Evolutionary conservation across 2,329 filamentous ascomycete genomes (phyloP).

Genomic region (Fusarium temperatum): DNA sequence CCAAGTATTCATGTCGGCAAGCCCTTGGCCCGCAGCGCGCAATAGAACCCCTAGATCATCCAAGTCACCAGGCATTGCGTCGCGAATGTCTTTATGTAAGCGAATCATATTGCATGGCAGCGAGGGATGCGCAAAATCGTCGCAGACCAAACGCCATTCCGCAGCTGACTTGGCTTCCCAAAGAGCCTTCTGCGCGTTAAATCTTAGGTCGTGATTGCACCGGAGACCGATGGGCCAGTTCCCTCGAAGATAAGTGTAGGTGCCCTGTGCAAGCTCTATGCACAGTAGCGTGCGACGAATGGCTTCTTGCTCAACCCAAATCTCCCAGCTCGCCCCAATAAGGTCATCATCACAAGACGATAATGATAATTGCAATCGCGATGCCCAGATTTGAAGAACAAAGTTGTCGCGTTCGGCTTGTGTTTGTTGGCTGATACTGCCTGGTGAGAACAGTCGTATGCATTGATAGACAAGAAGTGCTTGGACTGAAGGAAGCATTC

Average conservation of each 20-base stretch:
- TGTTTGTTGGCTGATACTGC: not conserved
- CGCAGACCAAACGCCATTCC: not conserved
- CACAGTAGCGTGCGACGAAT: not conserved
- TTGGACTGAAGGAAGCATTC: not conserved
- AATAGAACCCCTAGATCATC: not conserved
- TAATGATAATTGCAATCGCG: not conserved
- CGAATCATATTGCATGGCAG: not conserved
- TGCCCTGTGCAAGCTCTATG: not conserved
- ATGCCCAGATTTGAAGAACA: not conserved
- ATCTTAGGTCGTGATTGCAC: not conserved
- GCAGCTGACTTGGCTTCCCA: not conserved
- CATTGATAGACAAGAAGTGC: not conserved
- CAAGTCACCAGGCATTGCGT: not conserved
- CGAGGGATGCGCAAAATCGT: not conserved
- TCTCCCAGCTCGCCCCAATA: not conserved
- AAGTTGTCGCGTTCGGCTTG: not conserved
- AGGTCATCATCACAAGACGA: accelerated
- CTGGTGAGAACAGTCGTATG: not conserved
- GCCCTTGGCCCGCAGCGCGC: not conserved
- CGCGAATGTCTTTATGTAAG: not conserved
- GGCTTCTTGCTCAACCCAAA: not conserved
- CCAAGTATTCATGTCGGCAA: not conserved
- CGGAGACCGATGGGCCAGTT: not conserved
- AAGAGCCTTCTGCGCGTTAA: not conserved
- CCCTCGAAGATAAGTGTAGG: not conserved